phyloP scores from a whole-genome alignment of 1,284 basidiomycete species.

The Peniophora sp. region DNA sequence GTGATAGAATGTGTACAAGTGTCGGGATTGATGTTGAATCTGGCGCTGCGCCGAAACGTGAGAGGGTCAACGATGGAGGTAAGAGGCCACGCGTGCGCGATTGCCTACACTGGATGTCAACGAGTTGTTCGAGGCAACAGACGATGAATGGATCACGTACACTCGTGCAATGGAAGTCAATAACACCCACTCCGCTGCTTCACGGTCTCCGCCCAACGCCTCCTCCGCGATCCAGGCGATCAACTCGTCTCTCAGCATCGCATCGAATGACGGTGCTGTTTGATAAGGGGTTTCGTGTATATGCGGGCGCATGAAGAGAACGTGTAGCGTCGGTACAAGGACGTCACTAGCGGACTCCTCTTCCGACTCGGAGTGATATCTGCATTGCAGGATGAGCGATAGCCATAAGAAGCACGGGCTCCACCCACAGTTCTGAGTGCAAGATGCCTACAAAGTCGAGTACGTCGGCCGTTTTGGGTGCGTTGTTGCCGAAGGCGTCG shows the following conservation, averaged over 20 bases:
- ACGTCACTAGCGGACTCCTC: neutral
- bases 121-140: slow-evolving; percentile 3
- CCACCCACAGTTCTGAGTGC: slow-evolving; percentile 46
- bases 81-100: slow-evolving; percentile 60
- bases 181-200: slow-evolving; percentile 75
- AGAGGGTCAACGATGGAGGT: slow-evolving; percentile 60
- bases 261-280: slow-evolving; percentile 7
- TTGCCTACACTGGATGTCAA: slow-evolving; percentile 38
- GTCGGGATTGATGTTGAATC: slow-evolving; percentile 24
- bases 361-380: neutral
- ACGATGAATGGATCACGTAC: slow-evolving; percentile 32
- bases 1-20: slow-evolving; percentile 42
- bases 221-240: slow-evolving; percentile 66
- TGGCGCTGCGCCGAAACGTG: slow-evolving; percentile 45
- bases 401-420: slow-evolving; percentile 17
- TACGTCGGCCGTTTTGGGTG: slow-evolving; percentile 50
- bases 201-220: slow-evolving; percentile 56
- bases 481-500: slow-evolving; percentile 30
- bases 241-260: slow-evolving; percentile 36
- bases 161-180: slow-evolving; percentile 57
- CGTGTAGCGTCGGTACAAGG: slow-evolving; percentile 59
- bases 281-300: slow-evolving; percentile 19
- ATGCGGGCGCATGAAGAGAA: slow-evolving; percentile 45
- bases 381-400: neutral
- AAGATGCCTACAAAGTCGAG: slow-evolving; percentile 65